Percentiles rank a stretch among this genome's conserved stretches.
Evolutionary conservation across 441 rosid species (phyloP).

Genomic region (Monsonia emarginata): DNA sequence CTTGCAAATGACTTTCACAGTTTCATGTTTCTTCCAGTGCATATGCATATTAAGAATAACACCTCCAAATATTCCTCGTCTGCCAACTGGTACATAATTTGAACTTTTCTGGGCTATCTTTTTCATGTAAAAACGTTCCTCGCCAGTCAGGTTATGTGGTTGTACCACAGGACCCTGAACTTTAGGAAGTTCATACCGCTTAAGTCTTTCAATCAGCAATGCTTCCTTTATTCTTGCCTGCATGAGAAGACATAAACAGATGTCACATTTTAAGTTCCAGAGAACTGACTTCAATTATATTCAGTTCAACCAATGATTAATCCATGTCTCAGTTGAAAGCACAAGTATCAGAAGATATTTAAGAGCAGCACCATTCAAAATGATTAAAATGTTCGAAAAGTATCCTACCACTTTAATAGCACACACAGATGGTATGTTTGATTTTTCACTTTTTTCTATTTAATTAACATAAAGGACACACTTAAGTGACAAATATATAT

Average conservation of each 20-base stretch:
- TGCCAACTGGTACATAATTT: constrained; percentile 58
- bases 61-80: constrained; percentile 83
- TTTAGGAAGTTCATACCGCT: constrained; percentile 69
- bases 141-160: constrained; percentile 67
- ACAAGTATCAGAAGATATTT: neutral
- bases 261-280: neutral
- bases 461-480: neutral
- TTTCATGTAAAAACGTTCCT: constrained; percentile 76
- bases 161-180: constrained; percentile 68
- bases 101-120: constrained; percentile 85
- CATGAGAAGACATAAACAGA: constrained; percentile 1
- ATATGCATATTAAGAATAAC: constrained; percentile 83
- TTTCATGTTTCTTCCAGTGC: constrained; percentile 88
- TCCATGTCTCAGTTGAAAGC: neutral
- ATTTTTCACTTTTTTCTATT: neutral
- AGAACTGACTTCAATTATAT: neutral
- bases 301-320: neutral
- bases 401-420: neutral
- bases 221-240: constrained; percentile 87
- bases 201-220: constrained; percentile 59
- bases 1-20: constrained; percentile 82
- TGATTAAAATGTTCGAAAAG: neutral
- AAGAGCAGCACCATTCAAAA: neutral
- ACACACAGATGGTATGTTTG: neutral
- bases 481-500: neutral